Percentiles rank a stretch among this genome's conserved stretches.
These are phyloP conservation scores for Orychophragmus violaceus DNA, from an alignment of 345 rosid species.

Conservation along the genomic window DNA sequence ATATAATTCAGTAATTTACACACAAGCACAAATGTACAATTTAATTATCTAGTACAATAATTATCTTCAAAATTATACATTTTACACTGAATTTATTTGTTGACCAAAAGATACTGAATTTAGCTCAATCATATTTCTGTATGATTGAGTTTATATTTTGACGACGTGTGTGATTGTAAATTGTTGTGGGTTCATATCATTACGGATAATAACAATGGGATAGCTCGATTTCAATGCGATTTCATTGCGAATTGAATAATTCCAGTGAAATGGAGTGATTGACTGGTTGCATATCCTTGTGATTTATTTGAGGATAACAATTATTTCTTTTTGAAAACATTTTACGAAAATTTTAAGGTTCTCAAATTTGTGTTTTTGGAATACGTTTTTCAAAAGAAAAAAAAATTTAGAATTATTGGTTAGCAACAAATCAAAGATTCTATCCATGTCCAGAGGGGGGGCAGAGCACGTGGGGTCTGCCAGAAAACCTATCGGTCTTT, in stretches of 20 bases:
- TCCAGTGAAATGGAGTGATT: background rate
- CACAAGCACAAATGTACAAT: background rate
- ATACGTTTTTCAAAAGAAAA: background rate
- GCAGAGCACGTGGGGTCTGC: constrained; percentile 2
- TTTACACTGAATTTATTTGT: background rate
- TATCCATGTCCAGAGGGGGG: constrained; percentile 6
- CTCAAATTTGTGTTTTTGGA: background rate
- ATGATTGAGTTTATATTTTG: background rate
- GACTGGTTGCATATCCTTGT: constrained; percentile 8
- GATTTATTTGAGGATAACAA: background rate
- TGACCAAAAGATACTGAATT: background rate
- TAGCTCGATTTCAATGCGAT: background rate
- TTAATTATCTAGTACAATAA: background rate
- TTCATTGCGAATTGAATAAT: background rate
- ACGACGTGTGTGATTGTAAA: constrained; percentile 21
- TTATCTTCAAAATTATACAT: background rate
- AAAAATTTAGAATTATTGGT: background rate
- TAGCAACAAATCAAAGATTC: constrained; percentile 7
- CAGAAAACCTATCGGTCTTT: constrained; percentile 6
- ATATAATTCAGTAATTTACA: background rate
- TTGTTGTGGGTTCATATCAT: constrained; percentile 7
- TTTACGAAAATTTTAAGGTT: background rate
- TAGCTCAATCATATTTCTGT: background rate
- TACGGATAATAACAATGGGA: background rate
- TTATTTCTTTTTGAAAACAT: background rate